Evolutionary conservation across 108 stramenopile genomes (phyloP), one percentile per base, ranked within the genome.

Genomic region (Poteriospumella lacustris): DNA sequence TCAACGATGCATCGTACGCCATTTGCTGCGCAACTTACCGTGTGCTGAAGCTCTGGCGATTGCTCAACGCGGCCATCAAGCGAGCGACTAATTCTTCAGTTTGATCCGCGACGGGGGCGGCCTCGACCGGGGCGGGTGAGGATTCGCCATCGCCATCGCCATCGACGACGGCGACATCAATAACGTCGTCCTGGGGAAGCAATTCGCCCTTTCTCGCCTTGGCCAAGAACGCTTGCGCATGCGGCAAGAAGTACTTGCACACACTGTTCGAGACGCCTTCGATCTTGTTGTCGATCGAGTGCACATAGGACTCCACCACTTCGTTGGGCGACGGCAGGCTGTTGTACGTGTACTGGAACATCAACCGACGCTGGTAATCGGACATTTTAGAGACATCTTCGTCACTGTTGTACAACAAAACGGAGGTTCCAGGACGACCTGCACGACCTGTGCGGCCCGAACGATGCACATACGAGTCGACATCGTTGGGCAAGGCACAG

Each of bases 381-480:
- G 15, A 64, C 3, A 64, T 5, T 24, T 64, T 64, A n/a, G n/a
- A n/a, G 9, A 26, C 5, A 5, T 64, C 60, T 64, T 64, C 60
- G 9, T 31, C 60, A 12, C 12, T 24, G 1, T 69, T 84, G 86
- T 95, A 99, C 59, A 99, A 86, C 33, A 97, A 81, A 59, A 99
- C 91, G 56, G 93, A 95, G 43, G 93, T 92, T 58, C 99, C 99
- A 70, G 90, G 94, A 42, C 89, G 85, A 39, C 96, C 97, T 0
- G 99, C 99, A 43, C 99, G 92, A 38, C 97, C 99, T 0, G 99
- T 99, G 43, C 99, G 85, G 44, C 99, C 99, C 12, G 92, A 94
- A 68, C 99, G 85, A 83, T 99, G 99, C 12, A 99, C 97, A 70
- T 87, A 89, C 44, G 85, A 70, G 68, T 89, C 92, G 64, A 91